Conservation (phyloP, 2,329 filamentous ascomycete genomes). For the Claviceps sp. region DNA sequence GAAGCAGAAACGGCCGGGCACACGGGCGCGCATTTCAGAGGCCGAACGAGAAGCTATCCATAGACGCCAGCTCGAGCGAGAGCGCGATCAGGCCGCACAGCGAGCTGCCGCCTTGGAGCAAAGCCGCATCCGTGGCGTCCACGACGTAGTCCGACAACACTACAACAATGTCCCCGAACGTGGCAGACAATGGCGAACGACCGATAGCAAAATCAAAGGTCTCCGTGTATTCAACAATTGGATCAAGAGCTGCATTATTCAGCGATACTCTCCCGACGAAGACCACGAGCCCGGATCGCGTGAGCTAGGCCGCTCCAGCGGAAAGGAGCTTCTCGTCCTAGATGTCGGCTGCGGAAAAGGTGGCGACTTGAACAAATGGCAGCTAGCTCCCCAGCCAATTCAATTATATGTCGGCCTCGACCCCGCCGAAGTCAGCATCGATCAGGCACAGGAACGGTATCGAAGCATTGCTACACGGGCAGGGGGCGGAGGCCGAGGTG, state of each 20-base stretch:
- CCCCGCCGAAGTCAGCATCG: constrained; percentile 81
- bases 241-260: constrained; percentile 95
- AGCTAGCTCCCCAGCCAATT: constrained; percentile 82
- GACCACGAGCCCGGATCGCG: constrained; percentile 51
- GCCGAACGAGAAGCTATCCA: constrained; percentile 55
- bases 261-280: constrained; percentile 83
- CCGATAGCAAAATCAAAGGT: constrained; percentile 89
- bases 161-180: constrained; percentile 94
- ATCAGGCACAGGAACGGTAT: constrained; percentile 80
- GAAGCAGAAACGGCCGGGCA: constrained; percentile 55
- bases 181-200: constrained; percentile 87
- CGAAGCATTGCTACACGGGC: constrained; percentile 52
- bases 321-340: constrained; percentile 61
- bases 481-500: constrained; percentile 37
- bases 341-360: constrained; percentile 97
- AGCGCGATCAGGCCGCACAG: constrained; percentile 26
- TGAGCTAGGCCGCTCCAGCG: constrained; percentile 35
- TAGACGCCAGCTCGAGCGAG: constrained; percentile 45
- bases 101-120: constrained; percentile 24
- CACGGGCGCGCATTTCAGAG: constrained; percentile 52
- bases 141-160: constrained; percentile 82
- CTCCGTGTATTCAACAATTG: constrained; percentile 95
- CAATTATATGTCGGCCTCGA: constrained; percentile 89
- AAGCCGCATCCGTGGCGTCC: constrained; percentile 39
- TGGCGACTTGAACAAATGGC: constrained; percentile 91